A percentile compares a stretch with the other conserved stretches of the same genome.
Conservation (phyloP, 257 asterid species). For the Hygrophila difformis region DNA sequence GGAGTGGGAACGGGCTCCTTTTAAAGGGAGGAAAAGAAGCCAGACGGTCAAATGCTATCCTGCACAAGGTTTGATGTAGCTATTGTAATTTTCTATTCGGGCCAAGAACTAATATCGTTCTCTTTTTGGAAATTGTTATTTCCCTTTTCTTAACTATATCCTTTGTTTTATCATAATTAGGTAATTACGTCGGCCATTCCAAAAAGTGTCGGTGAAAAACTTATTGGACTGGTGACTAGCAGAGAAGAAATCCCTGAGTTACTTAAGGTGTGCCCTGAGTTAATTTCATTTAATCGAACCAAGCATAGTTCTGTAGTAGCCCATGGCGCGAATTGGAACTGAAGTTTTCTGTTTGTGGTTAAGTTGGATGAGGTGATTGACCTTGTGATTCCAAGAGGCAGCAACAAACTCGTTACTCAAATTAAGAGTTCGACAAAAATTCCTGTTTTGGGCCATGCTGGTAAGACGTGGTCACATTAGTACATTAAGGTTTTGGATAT, state of each 20-base stretch:
- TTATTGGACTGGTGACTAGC: conserved; percentile 73
- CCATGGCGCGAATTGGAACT: conserved; percentile 14
- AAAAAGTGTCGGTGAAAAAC: conserved; percentile 51
- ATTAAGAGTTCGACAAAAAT: conserved; percentile 71
- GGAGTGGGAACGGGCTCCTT: conserved; percentile 82
- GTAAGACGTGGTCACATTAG: conserved; percentile 24
- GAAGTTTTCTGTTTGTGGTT: conserved; percentile 17
- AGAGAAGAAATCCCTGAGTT: conserved; percentile 81
- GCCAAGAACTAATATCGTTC: neutral
- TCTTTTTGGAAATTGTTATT: neutral
- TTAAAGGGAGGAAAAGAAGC: conserved; percentile 93
- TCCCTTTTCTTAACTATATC: neutral
- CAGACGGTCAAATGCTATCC: conserved; percentile 53
- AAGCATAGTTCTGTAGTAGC: conserved; percentile 2
- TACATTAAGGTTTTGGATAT: neutral
- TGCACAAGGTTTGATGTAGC: conserved; percentile 50
- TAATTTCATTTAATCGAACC: conserved; percentile 1
- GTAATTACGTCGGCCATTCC: conserved; percentile 71
- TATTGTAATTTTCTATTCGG: neutral
- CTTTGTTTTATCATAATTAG: conserved; percentile 25
- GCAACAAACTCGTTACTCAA: conserved; percentile 71
- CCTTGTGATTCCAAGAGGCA: conserved; percentile 89
- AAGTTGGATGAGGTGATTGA: conserved; percentile 88
- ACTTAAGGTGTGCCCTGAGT: conserved; percentile 49
- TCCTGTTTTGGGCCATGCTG: conserved; percentile 91